phyloP scores from a whole-genome alignment of 352 stramenopile genomes.

The Phytophthora parvispora region DNA sequence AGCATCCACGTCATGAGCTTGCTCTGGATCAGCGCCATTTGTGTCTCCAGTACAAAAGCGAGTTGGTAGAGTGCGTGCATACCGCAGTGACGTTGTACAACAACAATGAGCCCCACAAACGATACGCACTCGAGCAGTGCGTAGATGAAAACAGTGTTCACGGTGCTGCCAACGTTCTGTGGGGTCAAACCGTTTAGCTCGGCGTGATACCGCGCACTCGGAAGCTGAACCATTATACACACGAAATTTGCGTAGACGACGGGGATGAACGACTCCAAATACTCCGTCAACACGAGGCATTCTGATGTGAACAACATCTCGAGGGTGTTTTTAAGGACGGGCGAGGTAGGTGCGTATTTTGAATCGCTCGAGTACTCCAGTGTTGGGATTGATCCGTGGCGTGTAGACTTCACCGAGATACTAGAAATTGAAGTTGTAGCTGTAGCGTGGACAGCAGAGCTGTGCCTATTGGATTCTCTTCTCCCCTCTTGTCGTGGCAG shows the following conservation, averaged over 20 bases:
- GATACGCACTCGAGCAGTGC: constrained; percentile 28
- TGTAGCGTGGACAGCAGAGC: too few species aligned
- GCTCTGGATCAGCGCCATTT: constrained; percentile 22
- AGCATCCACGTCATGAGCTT: constrained; percentile 37
- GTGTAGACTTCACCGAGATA: too few species aligned
- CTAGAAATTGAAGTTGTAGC: too few species aligned
- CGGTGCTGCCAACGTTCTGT: constrained; percentile 1
- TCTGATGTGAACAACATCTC: constrained; percentile 44
- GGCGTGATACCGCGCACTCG: constrained; percentile 40
- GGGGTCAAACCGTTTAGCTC: constrained; percentile 26
- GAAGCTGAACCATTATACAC: constrained; percentile 26
- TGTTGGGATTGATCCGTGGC: background rate
- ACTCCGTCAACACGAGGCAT: constrained; percentile 48
- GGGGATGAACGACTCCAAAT: constrained; percentile 44
- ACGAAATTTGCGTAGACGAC: constrained; percentile 37
- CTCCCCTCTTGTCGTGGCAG: too few species aligned
- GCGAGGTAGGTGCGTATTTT: too few species aligned
- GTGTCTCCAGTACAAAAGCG: constrained; percentile 23
- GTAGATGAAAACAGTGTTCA: constrained; percentile 31
- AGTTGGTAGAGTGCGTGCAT: constrained; percentile 30
- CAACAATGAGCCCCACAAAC: constrained; percentile 10
- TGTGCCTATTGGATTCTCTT: too few species aligned
- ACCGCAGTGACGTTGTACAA: constrained; percentile 7
- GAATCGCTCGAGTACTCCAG: too few species aligned
- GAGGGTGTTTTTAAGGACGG: constrained; percentile 10